Conservation (phyloP, 2,329 filamentous ascomycete species). For the Sporothrix phasma region DNA sequence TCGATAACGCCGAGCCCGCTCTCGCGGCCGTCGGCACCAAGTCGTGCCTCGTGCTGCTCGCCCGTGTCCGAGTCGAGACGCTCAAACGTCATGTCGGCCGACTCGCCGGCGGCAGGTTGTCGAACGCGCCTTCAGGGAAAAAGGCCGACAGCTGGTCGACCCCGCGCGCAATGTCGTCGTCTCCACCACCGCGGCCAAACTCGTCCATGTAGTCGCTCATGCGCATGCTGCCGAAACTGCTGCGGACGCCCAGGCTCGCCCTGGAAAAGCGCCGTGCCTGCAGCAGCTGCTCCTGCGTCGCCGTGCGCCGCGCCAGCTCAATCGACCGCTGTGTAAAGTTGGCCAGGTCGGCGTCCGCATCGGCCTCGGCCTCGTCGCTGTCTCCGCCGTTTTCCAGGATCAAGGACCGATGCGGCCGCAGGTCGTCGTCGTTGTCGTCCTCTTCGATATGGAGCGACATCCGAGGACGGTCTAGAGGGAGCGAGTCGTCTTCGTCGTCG, state of each 20-base stretch:
- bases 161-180: conserved; percentile 30
- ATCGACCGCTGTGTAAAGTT: conserved; percentile 50
- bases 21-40: conserved; percentile 29
- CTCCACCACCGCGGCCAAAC: conserved; percentile 26
- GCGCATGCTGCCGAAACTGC: conserved; percentile 42
- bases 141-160: conserved; percentile 35
- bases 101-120: conserved; percentile 32
- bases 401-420: conserved; percentile 44
- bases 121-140: conserved; percentile 38
- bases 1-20: conserved; percentile 43
- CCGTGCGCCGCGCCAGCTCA: conserved; percentile 46
- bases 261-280: conserved; percentile 38
- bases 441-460: conserved; percentile 46
- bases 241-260: conserved; percentile 44
- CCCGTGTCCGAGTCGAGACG: conserved; percentile 24
- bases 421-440: conserved; percentile 40
- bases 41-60: conserved; percentile 30
- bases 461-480: conserved; percentile 41
- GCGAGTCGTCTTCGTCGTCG: conserved; percentile 41
- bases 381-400: conserved; percentile 33
- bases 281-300: conserved; percentile 30
- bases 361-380: conserved; percentile 7
- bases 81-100: conserved; percentile 32
- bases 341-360: conserved; percentile 32
- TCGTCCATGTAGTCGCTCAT: conserved; percentile 42